These are phyloP conservation scores for Yarrowia porcina DNA, from an alignment of 805 yeast genomes.

Conservation along the genomic window DNA sequence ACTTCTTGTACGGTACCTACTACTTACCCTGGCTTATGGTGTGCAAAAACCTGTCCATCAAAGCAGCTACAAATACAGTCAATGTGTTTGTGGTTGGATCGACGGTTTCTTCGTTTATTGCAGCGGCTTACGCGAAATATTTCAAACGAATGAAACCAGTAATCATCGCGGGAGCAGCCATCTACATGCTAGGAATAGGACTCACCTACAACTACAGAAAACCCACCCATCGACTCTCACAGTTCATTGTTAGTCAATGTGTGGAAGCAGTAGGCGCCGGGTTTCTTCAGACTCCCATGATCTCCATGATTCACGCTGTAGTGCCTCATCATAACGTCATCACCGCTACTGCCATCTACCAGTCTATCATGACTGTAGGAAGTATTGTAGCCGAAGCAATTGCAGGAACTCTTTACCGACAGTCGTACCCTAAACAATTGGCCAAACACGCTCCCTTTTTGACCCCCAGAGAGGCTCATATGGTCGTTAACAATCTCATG, in stretches of 20 bases:
- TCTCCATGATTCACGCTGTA: constrained; percentile 56
- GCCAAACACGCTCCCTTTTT: constrained; percentile 1
- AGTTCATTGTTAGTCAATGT: constrained; percentile 65
- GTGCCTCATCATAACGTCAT: constrained; percentile 65
- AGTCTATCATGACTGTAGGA: constrained; percentile 60
- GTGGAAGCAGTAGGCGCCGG: constrained; percentile 72
- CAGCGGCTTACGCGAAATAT: constrained; percentile 20
- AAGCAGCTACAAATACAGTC: constrained; percentile 24
- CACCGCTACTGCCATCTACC: constrained; percentile 53
- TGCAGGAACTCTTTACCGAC: constrained; percentile 72
- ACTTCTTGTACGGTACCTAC: constrained; percentile 24
- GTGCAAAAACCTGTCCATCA: constrained; percentile 17
- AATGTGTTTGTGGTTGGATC: constrained; percentile 22
- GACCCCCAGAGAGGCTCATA: neutral
- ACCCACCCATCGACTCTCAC: constrained; percentile 48
- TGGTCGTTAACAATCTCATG: constrained; percentile 1
- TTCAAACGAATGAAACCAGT: constrained; percentile 56
- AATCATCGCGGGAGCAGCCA: constrained; percentile 53
- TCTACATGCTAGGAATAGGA: constrained; percentile 64
- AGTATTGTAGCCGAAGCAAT: constrained; percentile 59
- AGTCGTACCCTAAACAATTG: constrained; percentile 46
- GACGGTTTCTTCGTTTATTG: constrained; percentile 4
- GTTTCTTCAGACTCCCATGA: constrained; percentile 62
- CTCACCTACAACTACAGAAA: constrained; percentile 55
- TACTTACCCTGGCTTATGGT: constrained; percentile 27